A percentile compares a stretch with the other conserved stretches of the same genome.
Conservation (phyloP, 306 rosid species). For the Trifolium pratense region DNA sequence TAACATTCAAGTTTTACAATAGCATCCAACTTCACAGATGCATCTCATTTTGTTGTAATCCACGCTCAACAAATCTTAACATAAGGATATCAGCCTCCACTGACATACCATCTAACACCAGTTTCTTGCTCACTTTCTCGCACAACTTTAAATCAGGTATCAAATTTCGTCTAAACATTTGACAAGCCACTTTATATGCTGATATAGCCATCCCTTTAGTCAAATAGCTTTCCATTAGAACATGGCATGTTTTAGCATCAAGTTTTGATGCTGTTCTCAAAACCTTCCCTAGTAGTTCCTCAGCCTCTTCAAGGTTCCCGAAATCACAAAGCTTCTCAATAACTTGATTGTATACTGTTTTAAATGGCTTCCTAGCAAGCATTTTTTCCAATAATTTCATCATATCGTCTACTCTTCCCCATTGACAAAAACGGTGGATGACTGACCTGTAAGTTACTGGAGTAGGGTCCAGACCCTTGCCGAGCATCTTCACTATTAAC, state of each 20-base stretch:
- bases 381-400: conserved; percentile 69
- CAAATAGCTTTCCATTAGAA: conserved; percentile 74
- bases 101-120: conserved; percentile 62
- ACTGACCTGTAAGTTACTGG: conserved; percentile 82
- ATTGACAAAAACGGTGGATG: conserved; percentile 74
- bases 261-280: conserved; percentile 86
- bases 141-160: conserved; percentile 83
- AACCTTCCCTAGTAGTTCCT: conserved; percentile 69
- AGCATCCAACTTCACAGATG: conserved; percentile 39
- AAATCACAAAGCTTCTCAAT: conserved; percentile 84
- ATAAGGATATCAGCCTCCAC: conserved; percentile 85
- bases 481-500: conserved; percentile 68
- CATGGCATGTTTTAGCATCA: conserved; percentile 82
- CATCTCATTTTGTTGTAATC: conserved; percentile 53
- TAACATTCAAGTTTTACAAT: conserved; percentile 33
- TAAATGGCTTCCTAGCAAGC: conserved; percentile 61
- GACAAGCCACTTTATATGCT: conserved; percentile 80
- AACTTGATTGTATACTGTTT: conserved; percentile 73
- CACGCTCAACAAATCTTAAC: conserved; percentile 79
- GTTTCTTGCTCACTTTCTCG: conserved; percentile 68
- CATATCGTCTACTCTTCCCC: conserved; percentile 71
- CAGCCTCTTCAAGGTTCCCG: conserved; percentile 79
- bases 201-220: conserved; percentile 64
- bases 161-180: conserved; percentile 84
- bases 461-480: conserved; percentile 76